These are phyloP conservation scores for Acanthamoeba triangularis DNA, from an alignment of 208 protist genomes.

Conservation along the genomic window DNA sequence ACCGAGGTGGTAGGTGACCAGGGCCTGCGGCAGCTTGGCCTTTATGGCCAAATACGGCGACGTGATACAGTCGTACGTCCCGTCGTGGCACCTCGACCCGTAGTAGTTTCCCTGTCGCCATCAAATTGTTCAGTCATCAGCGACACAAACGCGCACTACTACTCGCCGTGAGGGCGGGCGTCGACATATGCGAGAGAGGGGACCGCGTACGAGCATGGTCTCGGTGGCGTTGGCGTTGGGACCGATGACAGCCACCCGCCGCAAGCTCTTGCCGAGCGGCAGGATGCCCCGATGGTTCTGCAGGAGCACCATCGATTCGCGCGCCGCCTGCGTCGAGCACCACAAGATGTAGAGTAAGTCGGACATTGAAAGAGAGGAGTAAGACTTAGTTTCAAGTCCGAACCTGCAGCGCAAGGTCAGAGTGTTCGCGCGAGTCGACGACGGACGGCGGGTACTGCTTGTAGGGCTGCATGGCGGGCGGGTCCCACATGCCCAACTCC, in stretches of 20 bases:
- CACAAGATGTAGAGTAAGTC: not conserved
- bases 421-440: slow-evolving; percentile 57
- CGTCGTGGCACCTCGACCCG: slow-evolving; percentile 68
- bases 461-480: slow-evolving; percentile 73
- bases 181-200: not conserved
- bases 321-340: slow-evolving; percentile 28
- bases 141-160: not conserved
- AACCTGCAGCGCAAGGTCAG: slow-evolving; percentile 31
- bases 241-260: slow-evolving; percentile 73
- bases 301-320: slow-evolving; percentile 78
- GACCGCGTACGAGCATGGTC: slow-evolving; percentile 37
- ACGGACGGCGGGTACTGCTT: slow-evolving; percentile 45
- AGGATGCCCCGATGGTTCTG: slow-evolving; percentile 67
- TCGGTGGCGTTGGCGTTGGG: slow-evolving; percentile 75
- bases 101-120: slow-evolving; percentile 77
- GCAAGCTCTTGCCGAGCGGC: slow-evolving; percentile 29
- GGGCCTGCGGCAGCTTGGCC: not conserved
- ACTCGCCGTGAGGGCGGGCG: not conserved
- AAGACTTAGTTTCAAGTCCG: not conserved
- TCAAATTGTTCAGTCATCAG: not conserved
- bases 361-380: not conserved
- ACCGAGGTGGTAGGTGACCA: slow-evolving; percentile 5
- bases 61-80: slow-evolving; percentile 74
- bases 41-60: slow-evolving; percentile 72
- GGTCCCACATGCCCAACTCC: slow-evolving; percentile 80